Evolutionary conservation across 495 filamentous ascomycete genomes (phyloP).

Genomic region (Chaetomium tenue): DNA sequence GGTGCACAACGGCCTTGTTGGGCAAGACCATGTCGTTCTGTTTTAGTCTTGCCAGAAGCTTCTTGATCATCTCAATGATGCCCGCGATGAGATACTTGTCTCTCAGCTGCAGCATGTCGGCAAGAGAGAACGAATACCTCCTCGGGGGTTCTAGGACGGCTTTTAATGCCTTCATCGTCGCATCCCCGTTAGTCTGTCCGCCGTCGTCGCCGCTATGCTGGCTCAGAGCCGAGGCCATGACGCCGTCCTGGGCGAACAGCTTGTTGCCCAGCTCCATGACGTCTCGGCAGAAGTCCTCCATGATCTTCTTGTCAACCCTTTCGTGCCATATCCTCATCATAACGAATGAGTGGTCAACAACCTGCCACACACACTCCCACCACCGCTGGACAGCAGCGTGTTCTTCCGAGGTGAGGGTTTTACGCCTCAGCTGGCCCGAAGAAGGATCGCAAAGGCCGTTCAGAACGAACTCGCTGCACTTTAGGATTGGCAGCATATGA

Average conservation of each 20-base stretch:
- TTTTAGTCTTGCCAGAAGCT: constrained; percentile 70
- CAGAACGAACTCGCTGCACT: constrained; percentile 71
- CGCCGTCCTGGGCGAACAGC: constrained; percentile 76
- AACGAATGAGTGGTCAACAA: constrained; percentile 74
- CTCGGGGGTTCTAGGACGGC: constrained; percentile 61
- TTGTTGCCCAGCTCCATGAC: constrained; percentile 88
- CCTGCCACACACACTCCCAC: constrained; percentile 81
- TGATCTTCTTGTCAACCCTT: constrained; percentile 62
- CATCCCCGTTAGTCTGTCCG: constrained; percentile 44
- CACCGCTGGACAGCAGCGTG: constrained; percentile 63
- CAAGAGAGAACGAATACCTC: constrained; percentile 62
- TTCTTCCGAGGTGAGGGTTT: constrained; percentile 58
- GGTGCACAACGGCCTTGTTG: constrained; percentile 58
- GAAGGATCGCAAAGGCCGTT: constrained; percentile 79
- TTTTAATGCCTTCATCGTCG: constrained; percentile 48
- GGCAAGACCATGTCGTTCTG: constrained; percentile 68
- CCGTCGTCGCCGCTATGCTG: constrained; percentile 41
- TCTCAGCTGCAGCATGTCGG: constrained; percentile 78
- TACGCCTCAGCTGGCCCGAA: constrained; percentile 72
- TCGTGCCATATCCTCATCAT: constrained; percentile 78
- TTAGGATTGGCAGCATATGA: constrained; percentile 67
- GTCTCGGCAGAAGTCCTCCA: constrained; percentile 91
- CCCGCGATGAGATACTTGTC: constrained; percentile 78
- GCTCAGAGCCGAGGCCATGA: constrained; percentile 67
- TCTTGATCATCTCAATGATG: constrained; percentile 61